Evolutionary conservation across 495 filamentous ascomycete species (phyloP).

Genomic region (Parmelia sp.): DNA sequence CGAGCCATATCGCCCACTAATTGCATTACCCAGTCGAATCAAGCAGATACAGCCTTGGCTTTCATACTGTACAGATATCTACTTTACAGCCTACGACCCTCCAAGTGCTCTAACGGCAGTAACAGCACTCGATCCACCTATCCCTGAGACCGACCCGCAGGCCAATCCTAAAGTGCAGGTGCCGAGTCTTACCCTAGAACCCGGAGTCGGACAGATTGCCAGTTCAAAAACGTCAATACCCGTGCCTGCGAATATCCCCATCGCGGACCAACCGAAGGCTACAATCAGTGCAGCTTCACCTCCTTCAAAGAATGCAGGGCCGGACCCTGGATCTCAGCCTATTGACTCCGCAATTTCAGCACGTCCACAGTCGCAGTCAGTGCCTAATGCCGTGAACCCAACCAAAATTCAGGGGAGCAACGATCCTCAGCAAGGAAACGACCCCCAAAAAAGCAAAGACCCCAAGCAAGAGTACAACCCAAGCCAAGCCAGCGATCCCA

Average conservation of each 20-base stretch:
- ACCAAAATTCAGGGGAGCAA: neutral
- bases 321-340: neutral
- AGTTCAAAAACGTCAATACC: neutral
- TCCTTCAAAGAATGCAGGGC: neutral
- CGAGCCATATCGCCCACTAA: neutral
- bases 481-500: too few species aligned
- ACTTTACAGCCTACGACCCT: neutral
- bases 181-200: neutral
- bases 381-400: neutral
- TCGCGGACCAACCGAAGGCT: neutral
- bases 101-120: neutral
- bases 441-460: too few species aligned
- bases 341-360: too few species aligned
- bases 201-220: neutral
- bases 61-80: neutral
- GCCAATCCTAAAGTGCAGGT: neutral
- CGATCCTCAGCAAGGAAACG: neutral
- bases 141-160: neutral
- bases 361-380: neutral
- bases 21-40: neutral
- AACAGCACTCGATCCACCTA: neutral
- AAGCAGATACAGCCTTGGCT: neutral
- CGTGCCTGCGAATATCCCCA: neutral
- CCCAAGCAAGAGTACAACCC: too few species aligned
- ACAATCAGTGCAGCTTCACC: neutral